Evolutionary conservation across 2,329 filamentous ascomycete genomes (phyloP), one percentile per base, ranked within the genome.

Genomic region (Fusarium clavum): DNA sequence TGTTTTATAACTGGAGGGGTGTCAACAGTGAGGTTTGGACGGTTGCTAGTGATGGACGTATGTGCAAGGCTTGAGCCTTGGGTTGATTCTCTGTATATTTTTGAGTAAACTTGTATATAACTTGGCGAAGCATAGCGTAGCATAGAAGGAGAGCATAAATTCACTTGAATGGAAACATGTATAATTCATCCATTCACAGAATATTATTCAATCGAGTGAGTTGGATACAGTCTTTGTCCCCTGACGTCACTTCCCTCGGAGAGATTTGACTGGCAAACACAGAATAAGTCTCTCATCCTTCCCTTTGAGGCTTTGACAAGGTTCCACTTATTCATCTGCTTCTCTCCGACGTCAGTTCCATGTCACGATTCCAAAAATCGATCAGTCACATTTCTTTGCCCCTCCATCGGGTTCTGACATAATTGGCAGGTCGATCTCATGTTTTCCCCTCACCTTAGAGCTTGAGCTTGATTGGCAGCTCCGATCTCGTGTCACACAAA

Each of bases 21-120:
- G 86, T 89, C 7, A 86, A 85, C 1, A 86, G 84, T 54, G 86
- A 88, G 54, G 74, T 72, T 13, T 88, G 85, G 85, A 58, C 16
- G 3, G 57, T 75, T 16, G 44, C 45, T 2, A 48, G 38, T 1
- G 29, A 64, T 47, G 73, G 73, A 2, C 56, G 71, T 4, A 75
- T 75, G 73, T 75, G 73, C 38, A 24, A 20, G 18, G 29, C 55
- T 71, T 82, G 9, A 41, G 24, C 4, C 5, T 22, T 18, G 24
- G 6, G 8, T 11, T 5, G 10, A 29, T 5, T 20, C n/a, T 7
- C 5, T 51, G 13, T 22, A 22, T 29, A 38, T 29, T 27, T 6
- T 41, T 53, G 18, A 16, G 14, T 25, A 13, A 14, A 24, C 1
- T 8, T 18, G 34, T 22, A 43, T 8, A 53, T 43, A 53, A 43